phyloP scores from a whole-genome alignment of 2,329 filamentous ascomycete genomes.

The Trichoderma polysporum region DNA sequence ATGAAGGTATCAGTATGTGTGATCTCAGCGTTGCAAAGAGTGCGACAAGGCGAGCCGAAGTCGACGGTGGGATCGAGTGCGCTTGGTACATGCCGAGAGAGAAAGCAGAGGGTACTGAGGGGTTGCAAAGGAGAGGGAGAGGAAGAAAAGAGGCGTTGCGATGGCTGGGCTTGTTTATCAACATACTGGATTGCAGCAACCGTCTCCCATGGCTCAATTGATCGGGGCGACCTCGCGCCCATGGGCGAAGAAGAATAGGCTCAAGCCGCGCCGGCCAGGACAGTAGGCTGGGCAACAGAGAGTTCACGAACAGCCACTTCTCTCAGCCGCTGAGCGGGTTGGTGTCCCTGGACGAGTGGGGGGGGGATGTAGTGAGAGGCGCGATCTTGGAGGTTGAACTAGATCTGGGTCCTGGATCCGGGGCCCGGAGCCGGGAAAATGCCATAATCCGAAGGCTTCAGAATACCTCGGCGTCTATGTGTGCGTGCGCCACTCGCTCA shows the following conservation, averaged over 20 bases:
- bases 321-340: constrained; percentile 9
- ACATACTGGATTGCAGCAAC: constrained; percentile 46
- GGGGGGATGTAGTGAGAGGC: not conserved
- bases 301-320: constrained; percentile 4
- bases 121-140: not conserved
- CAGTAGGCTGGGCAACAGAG: constrained; percentile 24
- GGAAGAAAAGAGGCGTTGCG: not conserved
- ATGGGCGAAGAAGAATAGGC: constrained; percentile 36
- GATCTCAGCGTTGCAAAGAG: not conserved
- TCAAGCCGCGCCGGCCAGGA: constrained; percentile 24
- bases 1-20: constrained; percentile 24
- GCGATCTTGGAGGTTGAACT: constrained; percentile 6
- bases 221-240: constrained; percentile 43
- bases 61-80: not conserved
- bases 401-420: not conserved
- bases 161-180: constrained; percentile 21
- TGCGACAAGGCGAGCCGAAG: not conserved
- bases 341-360: constrained; percentile 10
- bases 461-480: no score
- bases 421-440: constrained; percentile 5
- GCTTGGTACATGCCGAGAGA: not conserved
- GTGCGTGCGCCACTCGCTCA: no score
- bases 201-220: constrained; percentile 51
- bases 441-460: constrained; percentile 4
- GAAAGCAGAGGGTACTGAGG: not conserved